A percentile compares a stretch with the other conserved stretches of the same genome.
phyloP scores from a whole-genome alignment of 2,329 filamentous ascomycete species.

The Calonectria leucothoes region DNA sequence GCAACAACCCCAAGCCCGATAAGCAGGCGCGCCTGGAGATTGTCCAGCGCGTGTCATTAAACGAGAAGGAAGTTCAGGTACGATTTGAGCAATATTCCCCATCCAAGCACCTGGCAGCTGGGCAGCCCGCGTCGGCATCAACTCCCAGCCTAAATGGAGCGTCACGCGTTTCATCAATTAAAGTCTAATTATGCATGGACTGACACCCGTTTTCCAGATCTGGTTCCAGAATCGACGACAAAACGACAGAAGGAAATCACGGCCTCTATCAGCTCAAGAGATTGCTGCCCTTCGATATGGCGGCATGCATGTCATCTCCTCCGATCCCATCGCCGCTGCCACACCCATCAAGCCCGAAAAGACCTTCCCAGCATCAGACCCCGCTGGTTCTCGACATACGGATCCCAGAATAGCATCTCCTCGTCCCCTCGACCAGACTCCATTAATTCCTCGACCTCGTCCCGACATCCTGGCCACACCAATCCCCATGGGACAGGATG shows the following conservation, averaged over 20 bases:
- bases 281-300: slow-evolving; percentile 71
- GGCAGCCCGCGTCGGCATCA: slow-evolving; percentile 7
- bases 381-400: slow-evolving; percentile 37
- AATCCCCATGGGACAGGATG: slow-evolving; percentile 32
- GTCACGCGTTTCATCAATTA: slow-evolving; percentile 24
- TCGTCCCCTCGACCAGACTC: slow-evolving; percentile 38
- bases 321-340: slow-evolving; percentile 52
- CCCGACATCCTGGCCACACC: slow-evolving; percentile 42
- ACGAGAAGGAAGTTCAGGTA: slow-evolving; percentile 97
- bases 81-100: slow-evolving; percentile 43
- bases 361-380: slow-evolving; percentile 42
- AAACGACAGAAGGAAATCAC: slow-evolving; percentile 90
- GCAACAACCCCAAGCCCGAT: slow-evolving; percentile 88
- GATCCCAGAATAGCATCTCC: slow-evolving; percentile 41
- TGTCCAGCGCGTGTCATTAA: slow-evolving; percentile 85
- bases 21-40: slow-evolving; percentile 88
- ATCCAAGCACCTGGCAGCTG: not conserved
- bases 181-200: slow-evolving; percentile 22
- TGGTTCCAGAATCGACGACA: slow-evolving; percentile 98
- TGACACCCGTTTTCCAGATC: slow-evolving; percentile 69
- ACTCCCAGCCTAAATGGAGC: slow-evolving; percentile 20
- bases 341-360: slow-evolving; percentile 43
- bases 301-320: slow-evolving; percentile 63
- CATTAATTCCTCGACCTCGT: slow-evolving; percentile 40
- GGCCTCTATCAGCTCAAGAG: slow-evolving; percentile 83